These are phyloP conservation scores for Globisporangium apiculatum DNA, from an alignment of 352 stramenopile genomes.

Conservation along the genomic window DNA sequence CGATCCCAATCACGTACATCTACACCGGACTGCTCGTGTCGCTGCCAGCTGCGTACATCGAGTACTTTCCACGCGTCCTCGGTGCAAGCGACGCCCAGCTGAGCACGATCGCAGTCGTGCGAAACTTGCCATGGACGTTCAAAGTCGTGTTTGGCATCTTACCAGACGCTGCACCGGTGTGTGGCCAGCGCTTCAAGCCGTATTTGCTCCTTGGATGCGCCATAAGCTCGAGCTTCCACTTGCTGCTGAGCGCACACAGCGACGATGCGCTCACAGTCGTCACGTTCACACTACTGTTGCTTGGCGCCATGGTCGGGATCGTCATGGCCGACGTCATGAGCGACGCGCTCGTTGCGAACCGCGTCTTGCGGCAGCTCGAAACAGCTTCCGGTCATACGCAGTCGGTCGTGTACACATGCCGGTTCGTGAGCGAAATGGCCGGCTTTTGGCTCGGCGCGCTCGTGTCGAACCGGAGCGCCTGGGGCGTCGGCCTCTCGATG, in stretches of 20 bases:
- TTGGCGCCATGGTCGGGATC: constrained; percentile 62
- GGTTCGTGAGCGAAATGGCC: constrained; percentile 71
- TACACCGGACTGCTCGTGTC: constrained; percentile 63
- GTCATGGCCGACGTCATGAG: constrained; percentile 83
- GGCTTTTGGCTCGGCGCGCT: constrained; percentile 63
- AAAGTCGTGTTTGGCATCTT: constrained; percentile 74
- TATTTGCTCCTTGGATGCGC: constrained; percentile 66
- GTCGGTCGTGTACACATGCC: constrained; percentile 70
- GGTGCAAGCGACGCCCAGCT: constrained; percentile 63
- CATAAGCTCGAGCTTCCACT: constrained; percentile 52
- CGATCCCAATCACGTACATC: constrained; percentile 75
- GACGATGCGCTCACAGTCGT: constrained; percentile 35
- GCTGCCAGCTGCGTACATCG: constrained; percentile 64
- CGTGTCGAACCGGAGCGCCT: constrained; percentile 47
- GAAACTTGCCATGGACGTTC: constrained; percentile 68
- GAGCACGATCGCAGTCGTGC: constrained; percentile 58
- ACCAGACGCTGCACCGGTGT: constrained; percentile 54
- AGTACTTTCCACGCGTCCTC: constrained; percentile 62
- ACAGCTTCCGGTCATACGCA: constrained; percentile 34
- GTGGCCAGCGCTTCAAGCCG: constrained; percentile 55
- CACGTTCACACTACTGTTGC: constrained; percentile 60
- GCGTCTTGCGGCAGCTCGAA: constrained; percentile 42
- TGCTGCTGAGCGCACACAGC: constrained; percentile 25
- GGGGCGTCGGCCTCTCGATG: constrained; percentile 56
- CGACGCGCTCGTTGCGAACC: constrained; percentile 60